Percentiles rank a stretch among this genome's conserved stretches.
These are phyloP conservation scores for Podaxis rugospora DNA, from an alignment of 768 basidiomycete species.

Conservation along the genomic window DNA sequence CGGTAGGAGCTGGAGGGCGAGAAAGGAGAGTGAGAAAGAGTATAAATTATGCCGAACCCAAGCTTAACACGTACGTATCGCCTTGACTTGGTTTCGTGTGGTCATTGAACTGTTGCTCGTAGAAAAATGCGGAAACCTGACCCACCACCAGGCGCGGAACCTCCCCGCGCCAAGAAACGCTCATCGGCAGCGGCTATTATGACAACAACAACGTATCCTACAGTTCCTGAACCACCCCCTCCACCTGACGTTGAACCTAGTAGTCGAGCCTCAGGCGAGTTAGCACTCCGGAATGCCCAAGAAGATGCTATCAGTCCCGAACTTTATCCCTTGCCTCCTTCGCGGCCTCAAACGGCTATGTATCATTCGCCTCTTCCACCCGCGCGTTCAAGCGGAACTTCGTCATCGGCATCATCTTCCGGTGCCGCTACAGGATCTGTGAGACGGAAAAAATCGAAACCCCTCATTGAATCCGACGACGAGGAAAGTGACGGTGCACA, in stretches of 20 bases:
- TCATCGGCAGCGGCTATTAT: conserved; percentile 37
- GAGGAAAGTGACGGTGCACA: conserved; percentile 67
- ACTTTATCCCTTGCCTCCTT: conserved; percentile 30
- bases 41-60: conserved; percentile 84
- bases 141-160: conserved; percentile 32
- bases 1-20: conserved; percentile 33
- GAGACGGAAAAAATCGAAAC: conserved; percentile 52
- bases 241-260: conserved; percentile 32
- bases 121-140: conserved; percentile 93
- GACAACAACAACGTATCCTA: conserved; percentile 19
- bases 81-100: conserved; percentile 7
- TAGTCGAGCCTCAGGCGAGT: conserved; percentile 7
- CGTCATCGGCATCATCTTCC: conserved; percentile 21
- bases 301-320: conserved; percentile 27
- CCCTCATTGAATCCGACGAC: conserved; percentile 43
- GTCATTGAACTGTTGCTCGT: neutral
- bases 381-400: conserved; percentile 22
- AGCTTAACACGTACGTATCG: conserved; percentile 75
- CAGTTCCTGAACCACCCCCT: conserved; percentile 18
- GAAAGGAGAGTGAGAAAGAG: conserved; percentile 68
- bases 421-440: conserved; percentile 23
- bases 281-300: neutral
- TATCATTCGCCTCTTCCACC: conserved; percentile 27
- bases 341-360: conserved; percentile 31
- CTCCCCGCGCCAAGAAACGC: conserved; percentile 38